Conservation (phyloP, 345 rosid species). For the Iberis pinnata region DNA sequence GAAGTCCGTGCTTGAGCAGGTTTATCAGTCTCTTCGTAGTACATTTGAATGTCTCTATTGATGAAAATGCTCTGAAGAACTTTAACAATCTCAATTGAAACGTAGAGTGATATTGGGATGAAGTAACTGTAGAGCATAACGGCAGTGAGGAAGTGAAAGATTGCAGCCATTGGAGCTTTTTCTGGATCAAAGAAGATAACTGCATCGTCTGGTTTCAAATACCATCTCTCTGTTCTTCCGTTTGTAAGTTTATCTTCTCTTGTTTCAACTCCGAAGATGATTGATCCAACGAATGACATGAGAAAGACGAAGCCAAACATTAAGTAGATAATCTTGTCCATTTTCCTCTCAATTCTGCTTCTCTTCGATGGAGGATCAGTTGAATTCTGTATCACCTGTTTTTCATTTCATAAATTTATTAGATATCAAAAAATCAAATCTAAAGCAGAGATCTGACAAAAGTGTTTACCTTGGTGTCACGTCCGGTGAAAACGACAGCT, state of each 20-base stretch:
- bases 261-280: constrained; percentile 69
- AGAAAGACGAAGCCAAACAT: constrained; percentile 56
- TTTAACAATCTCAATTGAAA: constrained; percentile 87
- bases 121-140: constrained; percentile 82
- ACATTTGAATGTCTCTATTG: constrained; percentile 75
- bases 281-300: constrained; percentile 58
- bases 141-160: constrained; percentile 66
- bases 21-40: constrained; percentile 73
- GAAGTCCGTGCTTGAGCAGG: constrained; percentile 93
- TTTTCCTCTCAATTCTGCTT: constrained; percentile 80
- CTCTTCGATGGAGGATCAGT: constrained; percentile 91
- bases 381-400: constrained; percentile 82
- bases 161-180: constrained; percentile 55
- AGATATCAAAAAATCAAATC: background rate
- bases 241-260: constrained; percentile 53
- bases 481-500: constrained; percentile 80
- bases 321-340: constrained; percentile 68
- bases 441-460: background rate
- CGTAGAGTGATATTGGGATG: constrained; percentile 86
- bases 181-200: constrained; percentile 59
- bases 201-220: constrained; percentile 73
- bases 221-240: constrained; percentile 92
- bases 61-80: constrained; percentile 88
- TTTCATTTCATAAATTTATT: no score
- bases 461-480: constrained; percentile 50